These are phyloP conservation scores for Lipomyces japonicus DNA, from an alignment of 805 yeast species.

Conservation along the genomic window DNA sequence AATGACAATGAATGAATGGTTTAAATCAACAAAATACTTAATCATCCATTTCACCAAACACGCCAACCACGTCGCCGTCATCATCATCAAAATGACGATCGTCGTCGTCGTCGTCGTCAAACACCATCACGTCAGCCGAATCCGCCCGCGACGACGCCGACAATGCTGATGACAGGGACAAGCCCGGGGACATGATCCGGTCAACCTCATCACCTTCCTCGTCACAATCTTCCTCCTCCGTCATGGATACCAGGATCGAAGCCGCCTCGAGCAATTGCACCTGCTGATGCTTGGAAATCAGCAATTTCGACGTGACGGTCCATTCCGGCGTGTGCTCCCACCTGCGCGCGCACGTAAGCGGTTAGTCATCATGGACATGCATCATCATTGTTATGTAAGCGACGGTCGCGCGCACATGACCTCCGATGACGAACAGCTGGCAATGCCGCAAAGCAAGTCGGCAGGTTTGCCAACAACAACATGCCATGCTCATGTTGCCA, in stretches of 20 bases:
- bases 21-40: conserved; percentile 13
- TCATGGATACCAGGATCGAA: conserved; percentile 74
- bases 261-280: conserved; percentile 65
- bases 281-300: conserved; percentile 84
- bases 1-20: background rate
- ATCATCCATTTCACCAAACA: conserved; percentile 42
- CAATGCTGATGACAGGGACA: background rate
- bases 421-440: too few relatives aligned
- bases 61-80: conserved; percentile 31
- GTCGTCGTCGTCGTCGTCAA: conserved; percentile 37
- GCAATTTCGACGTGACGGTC: conserved; percentile 76
- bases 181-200: background rate
- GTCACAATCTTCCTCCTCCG: conserved; percentile 39
- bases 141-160: conserved; percentile 2
- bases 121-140: conserved; percentile 16
- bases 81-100: conserved; percentile 30
- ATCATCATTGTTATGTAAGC: too few relatives aligned
- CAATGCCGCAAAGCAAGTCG: too few relatives aligned
- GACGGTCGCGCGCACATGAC: too few relatives aligned
- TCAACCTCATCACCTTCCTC: conserved; percentile 11
- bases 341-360: conserved; percentile 33
- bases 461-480: background rate
- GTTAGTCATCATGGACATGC: too few relatives aligned
- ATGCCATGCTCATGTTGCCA: background rate
- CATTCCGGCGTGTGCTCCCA: conserved; percentile 97